phyloP scores from a whole-genome alignment of 2,329 filamentous ascomycete species.

The Biscogniauxia sp. region DNA sequence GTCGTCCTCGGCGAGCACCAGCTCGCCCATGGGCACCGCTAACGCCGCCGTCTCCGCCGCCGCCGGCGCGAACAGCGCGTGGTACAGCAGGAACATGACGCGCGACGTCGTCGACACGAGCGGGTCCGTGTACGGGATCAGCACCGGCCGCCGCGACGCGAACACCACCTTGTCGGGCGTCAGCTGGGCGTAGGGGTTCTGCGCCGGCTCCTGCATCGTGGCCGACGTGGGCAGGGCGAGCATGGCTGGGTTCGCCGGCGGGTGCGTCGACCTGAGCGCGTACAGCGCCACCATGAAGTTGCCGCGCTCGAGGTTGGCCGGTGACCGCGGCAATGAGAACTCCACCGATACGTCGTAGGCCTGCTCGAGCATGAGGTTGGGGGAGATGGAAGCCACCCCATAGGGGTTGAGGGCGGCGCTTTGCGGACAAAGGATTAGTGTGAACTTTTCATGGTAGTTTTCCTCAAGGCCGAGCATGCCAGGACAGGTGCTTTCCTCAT shows the following conservation, averaged over 20 bases:
- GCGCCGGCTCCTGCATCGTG: background rate
- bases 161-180: constrained; percentile 48
- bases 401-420: constrained; percentile 53
- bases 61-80: constrained; percentile 62
- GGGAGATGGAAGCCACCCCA: constrained; percentile 45
- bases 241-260: constrained; percentile 32
- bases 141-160: constrained; percentile 68
- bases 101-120: constrained; percentile 62
- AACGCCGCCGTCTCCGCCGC: constrained; percentile 62
- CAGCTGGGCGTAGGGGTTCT: constrained; percentile 35
- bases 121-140: constrained; percentile 76
- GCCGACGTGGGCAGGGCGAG: constrained; percentile 22
- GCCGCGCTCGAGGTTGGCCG: constrained; percentile 70
- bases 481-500: no score
- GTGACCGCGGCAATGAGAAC: constrained; percentile 75
- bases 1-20: constrained; percentile 40
- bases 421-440: background rate
- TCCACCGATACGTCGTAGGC: constrained; percentile 80
- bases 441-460: no score
- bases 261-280: constrained; percentile 54
- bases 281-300: constrained; percentile 93
- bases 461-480: no score
- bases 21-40: constrained; percentile 69
- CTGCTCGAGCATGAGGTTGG: constrained; percentile 66
- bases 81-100: constrained; percentile 63